A percentile compares a stretch with the other conserved stretches of the same genome.
Conservation (phyloP, 1,284 basidiomycete genomes). For the Malassezia obtusa region DNA sequence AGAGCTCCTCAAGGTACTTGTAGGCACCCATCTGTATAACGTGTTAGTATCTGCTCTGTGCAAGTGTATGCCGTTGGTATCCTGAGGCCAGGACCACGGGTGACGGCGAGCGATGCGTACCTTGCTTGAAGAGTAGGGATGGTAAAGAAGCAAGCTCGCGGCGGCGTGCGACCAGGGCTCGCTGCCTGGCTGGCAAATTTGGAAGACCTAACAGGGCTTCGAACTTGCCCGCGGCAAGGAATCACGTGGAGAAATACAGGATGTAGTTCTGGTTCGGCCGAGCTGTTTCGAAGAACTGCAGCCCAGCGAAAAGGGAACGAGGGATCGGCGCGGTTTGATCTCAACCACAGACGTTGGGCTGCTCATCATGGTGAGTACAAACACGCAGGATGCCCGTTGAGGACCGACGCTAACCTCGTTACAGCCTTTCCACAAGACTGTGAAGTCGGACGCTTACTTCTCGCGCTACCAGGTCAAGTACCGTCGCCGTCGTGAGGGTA, state of each 20-base stretch:
- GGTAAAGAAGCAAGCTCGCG: conserved; percentile 9
- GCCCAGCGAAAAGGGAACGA: not conserved
- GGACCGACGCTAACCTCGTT: not conserved
- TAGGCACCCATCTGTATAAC: conserved; percentile 56
- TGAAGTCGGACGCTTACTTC: conserved; percentile 71
- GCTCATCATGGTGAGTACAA: conserved; percentile 15
- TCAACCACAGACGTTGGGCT: conserved; percentile 16
- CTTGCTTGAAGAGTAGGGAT: conserved; percentile 12
- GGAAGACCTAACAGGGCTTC: conserved; percentile 1
- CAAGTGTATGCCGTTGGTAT: not conserved
- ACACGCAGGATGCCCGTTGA: not conserved
- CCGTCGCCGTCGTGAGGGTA: conserved; percentile 74
- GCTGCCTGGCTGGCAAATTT: not conserved
- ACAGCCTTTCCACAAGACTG: conserved; percentile 54
- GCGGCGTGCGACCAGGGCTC: not conserved
- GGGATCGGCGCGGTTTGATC: not conserved
- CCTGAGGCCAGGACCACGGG: too few relatives aligned
- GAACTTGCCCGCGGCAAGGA: not conserved
- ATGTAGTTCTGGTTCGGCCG: conserved; percentile 16
- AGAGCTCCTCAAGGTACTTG: conserved; percentile 92
- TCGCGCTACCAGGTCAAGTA: conserved; percentile 63
- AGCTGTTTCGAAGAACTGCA: conserved; percentile 12
- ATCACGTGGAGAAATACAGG: conserved; percentile 4
- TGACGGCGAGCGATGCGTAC: conserved; percentile 6
- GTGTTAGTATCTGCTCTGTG: conserved; percentile 5